These are phyloP conservation scores for Alternaria sp. DNA, from an alignment of 2,329 filamentous ascomycete species.

Conservation along the genomic window DNA sequence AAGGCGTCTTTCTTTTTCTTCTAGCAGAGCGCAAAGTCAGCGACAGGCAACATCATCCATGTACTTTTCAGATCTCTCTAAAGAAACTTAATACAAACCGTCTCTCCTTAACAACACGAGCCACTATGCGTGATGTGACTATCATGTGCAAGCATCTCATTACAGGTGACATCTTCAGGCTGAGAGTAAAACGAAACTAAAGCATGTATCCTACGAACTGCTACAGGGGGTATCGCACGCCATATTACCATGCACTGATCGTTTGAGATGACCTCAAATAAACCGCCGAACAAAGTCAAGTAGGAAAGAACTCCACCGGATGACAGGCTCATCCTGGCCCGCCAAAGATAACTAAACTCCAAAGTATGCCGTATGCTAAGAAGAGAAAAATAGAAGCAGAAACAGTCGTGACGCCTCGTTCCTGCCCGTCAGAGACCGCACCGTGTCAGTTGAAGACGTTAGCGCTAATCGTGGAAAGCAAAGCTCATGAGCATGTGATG, in stretches of 20 bases:
- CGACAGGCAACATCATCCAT: background rate
- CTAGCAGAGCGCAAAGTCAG: background rate
- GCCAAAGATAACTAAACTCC: background rate
- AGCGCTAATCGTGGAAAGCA: background rate
- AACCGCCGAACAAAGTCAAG: background rate
- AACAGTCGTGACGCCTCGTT: background rate
- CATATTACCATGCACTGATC: background rate
- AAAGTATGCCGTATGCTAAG: background rate
- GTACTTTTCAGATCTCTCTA: background rate
- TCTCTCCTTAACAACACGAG: background rate
- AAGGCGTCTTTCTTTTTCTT: too few relatives aligned
- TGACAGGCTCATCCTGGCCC: background rate
- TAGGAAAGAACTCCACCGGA: background rate
- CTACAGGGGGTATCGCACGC: slow-evolving; percentile 1
- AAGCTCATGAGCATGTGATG: background rate
- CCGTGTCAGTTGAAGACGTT: background rate
- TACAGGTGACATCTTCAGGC: background rate
- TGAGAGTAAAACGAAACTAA: background rate
- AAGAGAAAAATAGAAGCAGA: background rate
- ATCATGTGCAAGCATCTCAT: background rate
- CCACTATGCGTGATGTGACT: background rate
- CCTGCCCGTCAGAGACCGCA: background rate
- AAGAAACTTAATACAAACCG: background rate
- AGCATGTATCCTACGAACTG: background rate
- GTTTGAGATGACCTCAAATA: background rate